Evolutionary conservation across 1,284 basidiomycete genomes (phyloP).

Genomic region (Leccinum fallax): DNA sequence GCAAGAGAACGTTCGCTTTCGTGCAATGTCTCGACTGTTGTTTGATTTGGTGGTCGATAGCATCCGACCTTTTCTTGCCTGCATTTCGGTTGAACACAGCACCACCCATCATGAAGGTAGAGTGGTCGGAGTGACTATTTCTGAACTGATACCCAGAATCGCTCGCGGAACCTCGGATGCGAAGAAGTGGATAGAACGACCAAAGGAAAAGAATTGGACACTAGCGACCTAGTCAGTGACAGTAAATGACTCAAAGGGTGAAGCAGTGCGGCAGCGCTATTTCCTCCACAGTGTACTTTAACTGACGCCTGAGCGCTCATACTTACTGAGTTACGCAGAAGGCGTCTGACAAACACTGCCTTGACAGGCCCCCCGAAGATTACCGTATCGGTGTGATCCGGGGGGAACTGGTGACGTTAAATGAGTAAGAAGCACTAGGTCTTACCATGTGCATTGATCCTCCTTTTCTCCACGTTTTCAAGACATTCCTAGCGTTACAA

Average conservation of each 20-base stretch:
- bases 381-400: not conserved
- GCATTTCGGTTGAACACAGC: not conserved
- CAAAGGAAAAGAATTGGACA: not conserved
- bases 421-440: not conserved
- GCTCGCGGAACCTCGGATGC: not conserved
- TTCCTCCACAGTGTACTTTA: not conserved
- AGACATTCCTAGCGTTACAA: not conserved
- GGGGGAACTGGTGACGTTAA: not conserved
- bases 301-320: not conserved
- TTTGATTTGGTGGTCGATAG: conserved; percentile 8
- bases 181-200: not conserved
- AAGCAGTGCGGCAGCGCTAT: not conserved
- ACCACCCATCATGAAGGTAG: conserved; percentile 1
- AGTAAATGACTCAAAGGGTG: not conserved
- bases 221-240: not conserved
- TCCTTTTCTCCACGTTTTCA: not conserved
- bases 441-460: not conserved
- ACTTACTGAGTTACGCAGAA: not conserved
- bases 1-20: conserved; percentile 5
- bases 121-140: not conserved
- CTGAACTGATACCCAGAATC: not conserved
- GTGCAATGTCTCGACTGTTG: conserved; percentile 2
- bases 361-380: not conserved
- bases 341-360: not conserved
- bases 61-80: conserved; percentile 2